A percentile compares a stretch with the other conserved stretches of the same genome.
phyloP scores from a whole-genome alignment of 176 grass and related monocot genomes.

The Oryza officinalis region DNA sequence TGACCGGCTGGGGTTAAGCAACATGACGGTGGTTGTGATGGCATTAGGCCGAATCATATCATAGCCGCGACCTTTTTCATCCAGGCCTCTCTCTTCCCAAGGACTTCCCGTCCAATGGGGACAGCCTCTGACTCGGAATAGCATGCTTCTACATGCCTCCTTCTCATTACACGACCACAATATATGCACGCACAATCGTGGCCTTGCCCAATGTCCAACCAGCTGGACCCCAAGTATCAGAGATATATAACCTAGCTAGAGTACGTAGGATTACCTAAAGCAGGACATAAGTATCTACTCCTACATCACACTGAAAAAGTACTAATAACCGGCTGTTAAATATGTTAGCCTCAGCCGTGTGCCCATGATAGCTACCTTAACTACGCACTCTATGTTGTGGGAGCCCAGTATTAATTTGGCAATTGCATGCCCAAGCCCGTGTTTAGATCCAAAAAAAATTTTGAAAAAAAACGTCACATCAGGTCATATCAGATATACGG shows the following conservation, averaged over 20 bases:
- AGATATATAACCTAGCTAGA: not conserved
- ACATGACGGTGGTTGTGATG: not conserved
- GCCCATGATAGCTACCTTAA: not conserved
- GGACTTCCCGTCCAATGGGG: conserved; percentile 43
- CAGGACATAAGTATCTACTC: not conserved
- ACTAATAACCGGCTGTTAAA: not conserved
- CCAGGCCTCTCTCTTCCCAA: not conserved
- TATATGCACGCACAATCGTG: not conserved
- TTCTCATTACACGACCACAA: not conserved
- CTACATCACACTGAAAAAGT: not conserved
- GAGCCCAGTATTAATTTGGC: not conserved
- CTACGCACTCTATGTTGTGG: not conserved
- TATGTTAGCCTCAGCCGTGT: not conserved
- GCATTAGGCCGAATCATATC: conserved; percentile 26
- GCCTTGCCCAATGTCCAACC: not conserved
- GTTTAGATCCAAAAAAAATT: too few species aligned
- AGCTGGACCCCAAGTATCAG: not conserved
- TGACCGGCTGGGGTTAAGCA: not conserved
- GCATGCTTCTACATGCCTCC: conserved; percentile 27
- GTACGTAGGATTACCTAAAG: conserved; percentile 34
- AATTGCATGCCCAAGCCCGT: not conserved
- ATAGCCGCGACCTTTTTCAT: conserved; percentile 16
- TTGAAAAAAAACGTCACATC: too few species aligned
- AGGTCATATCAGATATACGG: too few species aligned
- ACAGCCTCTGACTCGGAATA: conserved; percentile 30